Percentiles rank a stretch among this genome's conserved stretches.
These are phyloP conservation scores for Karstenula rhodostoma DNA, from an alignment of 2,329 filamentous ascomycete species.

Conservation along the genomic window DNA sequence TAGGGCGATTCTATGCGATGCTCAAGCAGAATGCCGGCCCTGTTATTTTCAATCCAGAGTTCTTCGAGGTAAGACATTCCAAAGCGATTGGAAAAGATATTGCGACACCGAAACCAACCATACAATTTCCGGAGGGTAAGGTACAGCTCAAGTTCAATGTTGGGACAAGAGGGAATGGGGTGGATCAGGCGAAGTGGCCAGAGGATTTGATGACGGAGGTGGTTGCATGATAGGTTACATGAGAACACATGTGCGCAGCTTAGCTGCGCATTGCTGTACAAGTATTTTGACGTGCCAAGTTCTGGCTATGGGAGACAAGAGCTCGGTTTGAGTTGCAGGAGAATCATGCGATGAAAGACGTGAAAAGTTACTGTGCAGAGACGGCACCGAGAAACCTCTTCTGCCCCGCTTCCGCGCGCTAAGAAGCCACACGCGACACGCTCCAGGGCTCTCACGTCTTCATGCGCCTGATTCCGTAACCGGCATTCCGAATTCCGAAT, in stretches of 20 bases:
- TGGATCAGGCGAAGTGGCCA: conserved; percentile 60
- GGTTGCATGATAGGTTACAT: conserved; percentile 29
- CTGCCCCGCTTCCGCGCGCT: not conserved
- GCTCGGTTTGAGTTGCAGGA: too few relatives aligned
- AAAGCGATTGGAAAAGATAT: conserved; percentile 52
- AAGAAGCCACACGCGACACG: not conserved
- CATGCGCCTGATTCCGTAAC: not conserved
- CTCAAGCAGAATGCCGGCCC: conserved; percentile 49
- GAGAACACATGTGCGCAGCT: not conserved
- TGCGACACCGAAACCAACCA: conserved; percentile 55
- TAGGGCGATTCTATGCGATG: conserved; percentile 54
- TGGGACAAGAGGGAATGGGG: conserved; percentile 60
- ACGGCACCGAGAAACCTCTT: not conserved
- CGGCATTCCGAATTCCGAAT: conserved; percentile 3
- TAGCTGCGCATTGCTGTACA: not conserved
- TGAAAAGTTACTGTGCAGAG: too few relatives aligned
- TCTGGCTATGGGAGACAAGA: not conserved
- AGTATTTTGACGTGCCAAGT: not conserved
- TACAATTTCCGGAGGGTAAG: conserved; percentile 43
- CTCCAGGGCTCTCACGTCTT: not conserved
- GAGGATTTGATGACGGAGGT: conserved; percentile 53
- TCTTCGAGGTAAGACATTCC: conserved; percentile 57
- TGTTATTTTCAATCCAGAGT: conserved; percentile 56
- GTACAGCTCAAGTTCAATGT: conserved; percentile 56
- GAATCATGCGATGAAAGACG: too few relatives aligned